Percentiles rank a stretch among this genome's conserved stretches.
phyloP scores from a whole-genome alignment of 2,329 filamentous ascomycete genomes.

The Ceratocystis albifundus region DNA sequence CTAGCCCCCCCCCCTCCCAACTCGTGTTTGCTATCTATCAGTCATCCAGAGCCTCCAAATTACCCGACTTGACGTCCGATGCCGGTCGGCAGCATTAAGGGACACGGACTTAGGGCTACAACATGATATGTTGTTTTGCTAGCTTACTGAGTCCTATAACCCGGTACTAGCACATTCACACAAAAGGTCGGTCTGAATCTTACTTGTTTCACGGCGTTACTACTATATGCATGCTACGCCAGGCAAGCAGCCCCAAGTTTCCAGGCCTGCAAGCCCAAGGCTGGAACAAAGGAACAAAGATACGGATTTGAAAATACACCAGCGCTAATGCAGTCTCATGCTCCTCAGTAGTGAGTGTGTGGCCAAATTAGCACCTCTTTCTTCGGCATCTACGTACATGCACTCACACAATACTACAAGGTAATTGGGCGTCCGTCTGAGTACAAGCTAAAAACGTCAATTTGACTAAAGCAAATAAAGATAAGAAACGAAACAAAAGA shows the following conservation, averaged over 20 bases:
- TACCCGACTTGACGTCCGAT: neutral
- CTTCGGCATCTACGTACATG: neutral
- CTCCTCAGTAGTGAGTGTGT: neutral
- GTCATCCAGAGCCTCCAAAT: neutral
- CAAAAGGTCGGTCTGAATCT: slow-evolving; percentile 8
- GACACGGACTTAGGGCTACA: neutral
- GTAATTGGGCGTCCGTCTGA: neutral
- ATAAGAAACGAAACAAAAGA: neutral
- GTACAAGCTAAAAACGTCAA: neutral
- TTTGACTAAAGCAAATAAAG: neutral
- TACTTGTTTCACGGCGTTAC: slow-evolving; percentile 3
- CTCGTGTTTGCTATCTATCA: neutral
- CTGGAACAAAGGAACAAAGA: neutral
- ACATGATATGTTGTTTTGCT: neutral
- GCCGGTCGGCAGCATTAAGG: neutral
- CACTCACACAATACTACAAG: neutral
- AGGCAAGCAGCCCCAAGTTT: neutral
- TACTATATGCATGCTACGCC: neutral
- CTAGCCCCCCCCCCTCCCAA: neutral
- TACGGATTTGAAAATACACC: neutral
- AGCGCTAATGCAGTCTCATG: neutral
- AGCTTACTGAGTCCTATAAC: neutral
- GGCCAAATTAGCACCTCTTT: neutral
- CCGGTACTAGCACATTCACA: neutral
- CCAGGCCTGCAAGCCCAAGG: neutral